A percentile compares a stretch with the other conserved stretches of the same genome.
phyloP scores from a whole-genome alignment of 805 yeast genomes.

The Teunomyces tritomae region DNA sequence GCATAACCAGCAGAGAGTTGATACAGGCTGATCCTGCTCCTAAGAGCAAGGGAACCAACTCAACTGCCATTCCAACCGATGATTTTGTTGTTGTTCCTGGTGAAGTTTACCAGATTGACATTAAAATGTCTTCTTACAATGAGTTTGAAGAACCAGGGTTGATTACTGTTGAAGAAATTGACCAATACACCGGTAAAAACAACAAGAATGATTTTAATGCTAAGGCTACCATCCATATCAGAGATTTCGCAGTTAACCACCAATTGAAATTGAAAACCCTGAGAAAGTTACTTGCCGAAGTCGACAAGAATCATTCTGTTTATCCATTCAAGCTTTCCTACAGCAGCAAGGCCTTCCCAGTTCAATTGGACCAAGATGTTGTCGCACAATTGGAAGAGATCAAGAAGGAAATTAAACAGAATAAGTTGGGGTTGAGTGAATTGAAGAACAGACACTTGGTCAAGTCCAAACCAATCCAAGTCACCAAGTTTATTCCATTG shows the following conservation, averaged over 20 bases:
- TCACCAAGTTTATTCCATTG: conserved; percentile 73
- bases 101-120: conserved; percentile 83
- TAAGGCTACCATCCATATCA: conserved; percentile 69
- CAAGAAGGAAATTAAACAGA: conserved; percentile 54
- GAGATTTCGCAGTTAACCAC: conserved; percentile 85
- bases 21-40: conserved; percentile 1
- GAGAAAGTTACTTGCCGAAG: conserved; percentile 63
- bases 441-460: conserved; percentile 76
- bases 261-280: conserved; percentile 73
- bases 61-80: conserved; percentile 68
- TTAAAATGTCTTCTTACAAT: conserved; percentile 69
- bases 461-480: conserved; percentile 67
- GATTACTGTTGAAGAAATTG: conserved; percentile 64
- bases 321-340: conserved; percentile 88
- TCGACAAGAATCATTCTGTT: conserved; percentile 76
- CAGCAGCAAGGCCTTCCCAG: conserved; percentile 61
- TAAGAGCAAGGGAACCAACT: conserved; percentile 18
- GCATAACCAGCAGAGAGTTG: conserved; percentile 15
- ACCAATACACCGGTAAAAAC: conserved; percentile 61
- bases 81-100: conserved; percentile 74
- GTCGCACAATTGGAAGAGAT: conserved; percentile 43
- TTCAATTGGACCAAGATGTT: conserved; percentile 38
- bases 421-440: conserved; percentile 77
- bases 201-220: conserved; percentile 52
- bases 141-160: conserved; percentile 60